Evolutionary conservation across 768 basidiomycete genomes (phyloP).

Genomic region (Fibroporia radiculosa): DNA sequence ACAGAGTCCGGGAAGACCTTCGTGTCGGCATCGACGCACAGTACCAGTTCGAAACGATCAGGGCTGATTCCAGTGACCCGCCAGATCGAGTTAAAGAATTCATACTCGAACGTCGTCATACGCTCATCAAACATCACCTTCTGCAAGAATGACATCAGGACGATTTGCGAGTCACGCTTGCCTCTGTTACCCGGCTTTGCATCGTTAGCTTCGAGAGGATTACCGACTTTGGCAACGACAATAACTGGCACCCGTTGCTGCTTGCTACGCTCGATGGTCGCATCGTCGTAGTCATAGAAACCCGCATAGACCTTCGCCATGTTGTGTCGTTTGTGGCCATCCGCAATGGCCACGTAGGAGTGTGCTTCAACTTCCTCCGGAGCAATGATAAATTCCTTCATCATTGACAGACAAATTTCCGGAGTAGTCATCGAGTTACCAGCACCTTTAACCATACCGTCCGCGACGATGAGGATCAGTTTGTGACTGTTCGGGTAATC

Average conservation of each 20-base stretch:
- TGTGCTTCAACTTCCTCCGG: slow-evolving; percentile 84
- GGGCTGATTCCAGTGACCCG: slow-evolving; percentile 91
- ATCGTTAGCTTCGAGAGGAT: slow-evolving; percentile 82
- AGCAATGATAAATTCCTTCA: slow-evolving; percentile 86
- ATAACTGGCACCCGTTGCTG: slow-evolving; percentile 97
- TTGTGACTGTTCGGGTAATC: slow-evolving; percentile 99
- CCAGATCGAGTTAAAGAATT: slow-evolving; percentile 99
- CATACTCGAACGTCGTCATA: slow-evolving; percentile 99
- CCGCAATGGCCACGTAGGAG: slow-evolving; percentile 97
- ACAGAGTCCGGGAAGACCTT: slow-evolving; percentile 99
- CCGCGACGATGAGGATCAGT: slow-evolving; percentile 88
- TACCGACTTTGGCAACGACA: slow-evolving; percentile 92
- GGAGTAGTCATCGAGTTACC: slow-evolving; percentile 88
- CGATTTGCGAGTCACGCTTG: slow-evolving; percentile 97
- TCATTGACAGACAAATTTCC: slow-evolving; percentile 92
- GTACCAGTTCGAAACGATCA: slow-evolving; percentile 89
- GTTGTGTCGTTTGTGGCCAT: slow-evolving; percentile 99
- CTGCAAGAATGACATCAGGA: slow-evolving; percentile 95
- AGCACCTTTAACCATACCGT: slow-evolving; percentile 96
- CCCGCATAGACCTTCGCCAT: slow-evolving; percentile 99
- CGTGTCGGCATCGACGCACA: slow-evolving; percentile 96
- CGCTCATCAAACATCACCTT: slow-evolving; percentile 99
- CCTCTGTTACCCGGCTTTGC: slow-evolving; percentile 96
- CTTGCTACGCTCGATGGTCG: slow-evolving; percentile 83
- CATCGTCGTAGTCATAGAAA: slow-evolving; percentile 91